These are phyloP conservation scores for Musa balbisiana DNA, from an alignment of 202 grass and related monocot genomes.

Conservation along the genomic window DNA sequence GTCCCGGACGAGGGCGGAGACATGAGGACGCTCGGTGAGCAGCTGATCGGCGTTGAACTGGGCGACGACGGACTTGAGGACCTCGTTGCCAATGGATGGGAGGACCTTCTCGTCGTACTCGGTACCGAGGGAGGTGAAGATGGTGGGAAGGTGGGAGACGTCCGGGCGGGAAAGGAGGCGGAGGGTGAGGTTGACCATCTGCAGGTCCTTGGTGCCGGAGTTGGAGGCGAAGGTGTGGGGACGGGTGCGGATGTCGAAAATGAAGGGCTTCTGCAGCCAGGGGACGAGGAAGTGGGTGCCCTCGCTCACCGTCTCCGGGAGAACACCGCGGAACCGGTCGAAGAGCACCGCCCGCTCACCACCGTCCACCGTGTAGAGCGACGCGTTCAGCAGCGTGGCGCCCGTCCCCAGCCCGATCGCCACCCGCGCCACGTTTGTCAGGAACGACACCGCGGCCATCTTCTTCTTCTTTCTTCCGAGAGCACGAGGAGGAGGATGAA, in stretches of 20 bases:
- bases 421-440: neutral
- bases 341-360: neutral
- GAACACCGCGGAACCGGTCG: neutral
- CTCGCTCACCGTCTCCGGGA: neutral
- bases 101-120: neutral
- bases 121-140: neutral
- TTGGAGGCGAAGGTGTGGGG: neutral
- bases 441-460: neutral
- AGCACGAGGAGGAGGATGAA: too few relatives aligned
- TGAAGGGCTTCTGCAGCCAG: neutral
- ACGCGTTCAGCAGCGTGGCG: neutral
- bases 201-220: neutral
- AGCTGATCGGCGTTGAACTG: neutral
- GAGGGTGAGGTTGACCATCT: neutral
- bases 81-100: neutral
- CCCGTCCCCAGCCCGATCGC: neutral
- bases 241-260: neutral
- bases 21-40: neutral
- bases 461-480: neutral
- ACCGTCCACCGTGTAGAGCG: neutral
- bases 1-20: neutral
- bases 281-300: neutral
- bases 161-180: neutral
- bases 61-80: neutral
- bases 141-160: neutral